Conservation (phyloP, 805 yeast species). For the Cyberlindnera japonica region DNA sequence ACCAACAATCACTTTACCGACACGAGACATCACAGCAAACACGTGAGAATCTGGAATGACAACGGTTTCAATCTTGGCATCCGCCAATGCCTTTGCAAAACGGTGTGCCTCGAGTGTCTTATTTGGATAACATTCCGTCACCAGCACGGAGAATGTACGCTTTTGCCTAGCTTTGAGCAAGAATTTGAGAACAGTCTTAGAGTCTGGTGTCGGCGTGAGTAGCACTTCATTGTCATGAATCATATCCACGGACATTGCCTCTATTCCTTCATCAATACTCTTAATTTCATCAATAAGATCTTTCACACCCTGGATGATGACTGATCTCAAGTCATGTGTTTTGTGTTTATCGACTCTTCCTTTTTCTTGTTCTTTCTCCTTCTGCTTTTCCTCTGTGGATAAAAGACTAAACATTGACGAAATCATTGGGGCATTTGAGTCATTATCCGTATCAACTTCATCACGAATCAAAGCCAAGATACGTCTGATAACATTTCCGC, state of each 20-base stretch:
- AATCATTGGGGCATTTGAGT: slow-evolving; percentile 48
- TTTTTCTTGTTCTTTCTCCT: slow-evolving; percentile 21
- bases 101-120: slow-evolving; percentile 71
- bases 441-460: slow-evolving; percentile 46
- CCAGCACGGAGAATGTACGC: slow-evolving; percentile 86
- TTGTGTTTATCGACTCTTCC: slow-evolving; percentile 28
- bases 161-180: slow-evolving; percentile 81
- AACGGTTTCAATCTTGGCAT: slow-evolving; percentile 83
- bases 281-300: slow-evolving; percentile 89
- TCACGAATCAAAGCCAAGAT: slow-evolving; percentile 85
- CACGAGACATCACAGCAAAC: slow-evolving; percentile 94
- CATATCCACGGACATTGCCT: slow-evolving; percentile 85
- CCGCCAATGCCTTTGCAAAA: slow-evolving; percentile 76
- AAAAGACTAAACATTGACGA: slow-evolving; percentile 85
- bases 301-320: slow-evolving; percentile 86
- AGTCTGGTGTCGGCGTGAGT: slow-evolving; percentile 92
- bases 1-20: slow-evolving; percentile 93
- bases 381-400: slow-evolving; percentile 36
- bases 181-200: slow-evolving; percentile 84
- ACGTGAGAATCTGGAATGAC: slow-evolving; percentile 91
- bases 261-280: slow-evolving; percentile 86
- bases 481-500: slow-evolving; percentile 89
- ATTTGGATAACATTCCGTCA: slow-evolving; percentile 91
- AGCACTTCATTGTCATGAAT: slow-evolving; percentile 88
- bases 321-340: slow-evolving; percentile 67